Percentiles rank a stretch among this genome's conserved stretches.
These are phyloP conservation scores for Penicillium sclerotiorum DNA, from an alignment of 2,329 filamentous ascomycete genomes.

Conservation along the genomic window DNA sequence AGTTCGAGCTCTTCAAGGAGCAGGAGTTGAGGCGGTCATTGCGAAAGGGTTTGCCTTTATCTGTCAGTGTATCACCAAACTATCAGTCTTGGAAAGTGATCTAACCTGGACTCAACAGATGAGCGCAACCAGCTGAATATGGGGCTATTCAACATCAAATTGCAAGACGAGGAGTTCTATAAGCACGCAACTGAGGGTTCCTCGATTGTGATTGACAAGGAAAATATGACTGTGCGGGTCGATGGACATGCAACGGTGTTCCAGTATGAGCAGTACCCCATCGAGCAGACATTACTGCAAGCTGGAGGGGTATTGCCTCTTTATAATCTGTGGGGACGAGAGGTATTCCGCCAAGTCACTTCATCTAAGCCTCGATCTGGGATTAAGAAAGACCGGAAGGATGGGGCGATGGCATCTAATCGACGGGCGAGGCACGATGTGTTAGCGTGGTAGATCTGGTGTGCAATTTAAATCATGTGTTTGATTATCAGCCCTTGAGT, in stretches of 20 bases:
- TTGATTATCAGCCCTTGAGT: too few relatives aligned
- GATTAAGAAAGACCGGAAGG: too few relatives aligned
- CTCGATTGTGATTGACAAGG: constrained; percentile 38
- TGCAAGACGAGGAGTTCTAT: constrained; percentile 43
- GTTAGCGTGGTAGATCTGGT: too few relatives aligned
- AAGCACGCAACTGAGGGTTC: constrained; percentile 36
- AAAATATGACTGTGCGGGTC: neutral
- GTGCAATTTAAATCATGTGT: too few relatives aligned
- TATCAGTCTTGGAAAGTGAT: neutral
- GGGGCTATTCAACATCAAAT: constrained; percentile 46
- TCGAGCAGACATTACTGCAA: constrained; percentile 7
- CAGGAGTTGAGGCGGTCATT: constrained; percentile 45
- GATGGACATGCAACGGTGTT: constrained; percentile 1
- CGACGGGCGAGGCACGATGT: too few relatives aligned
- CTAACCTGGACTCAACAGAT: constrained; percentile 13
- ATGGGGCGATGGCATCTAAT: too few relatives aligned
- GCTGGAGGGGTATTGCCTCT: constrained; percentile 11
- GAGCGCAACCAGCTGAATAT: constrained; percentile 48
- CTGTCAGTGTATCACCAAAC: constrained; percentile 24
- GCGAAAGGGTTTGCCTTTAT: constrained; percentile 51
- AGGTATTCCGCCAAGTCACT: constrained; percentile 1
- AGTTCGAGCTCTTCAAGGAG: constrained; percentile 42
- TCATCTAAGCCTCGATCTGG: too few relatives aligned
- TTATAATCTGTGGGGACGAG: constrained; percentile 7
- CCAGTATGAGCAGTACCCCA: constrained; percentile 8